Evolutionary conservation across 139 green algal genomes (phyloP), one percentile per base, ranked within the genome.

Genomic region (Pleodorina starrii): DNA sequence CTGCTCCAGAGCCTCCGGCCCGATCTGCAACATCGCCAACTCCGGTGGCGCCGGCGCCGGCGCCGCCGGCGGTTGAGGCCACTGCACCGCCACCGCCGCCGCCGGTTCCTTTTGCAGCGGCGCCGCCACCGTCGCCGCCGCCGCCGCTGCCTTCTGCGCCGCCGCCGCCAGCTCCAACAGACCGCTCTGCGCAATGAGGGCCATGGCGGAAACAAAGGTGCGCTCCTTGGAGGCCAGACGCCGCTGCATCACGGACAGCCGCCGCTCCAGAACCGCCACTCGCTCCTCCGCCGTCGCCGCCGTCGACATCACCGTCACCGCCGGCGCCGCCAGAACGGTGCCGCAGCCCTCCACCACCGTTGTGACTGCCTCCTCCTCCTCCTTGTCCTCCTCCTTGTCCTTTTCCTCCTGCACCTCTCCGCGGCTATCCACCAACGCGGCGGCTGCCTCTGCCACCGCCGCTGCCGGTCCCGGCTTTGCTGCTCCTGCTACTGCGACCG

Each of bases 211-310:
- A 0, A 76, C 36, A 23, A 76, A 76, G 1, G 68, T 76, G 19
- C 68, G 32, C 68, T 76, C 68, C 68, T 76, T 76, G 6, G 36
- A 17, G 16, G 68, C 68, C 1, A 76, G 68, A n/a, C 68, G 68
- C 68, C 68, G 35, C 68, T 76, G 68, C 68, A 76, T 76, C 35
- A 76, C 68, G 35, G 68, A 76, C 35, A 76, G 35, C 1, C 32
- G 35, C 68, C 46, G 19, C 32, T 76, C 68, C 32, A 76, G 68
- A 2, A 32, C 68, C 19, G 68, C 68, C 68, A 76, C 32, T 32
- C 68, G 68, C 6, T 1, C 68, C 12, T 76, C 21, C 35, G 68
- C 35, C 35, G 36, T 17, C 17, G 17, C 51, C 17, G 51, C 17
- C 51, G 51, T 17, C 9, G 54, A 12, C 54, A 66, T 27, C 29